Percentiles rank a stretch among this genome's conserved stretches.
phyloP scores from a whole-genome alignment of 139 green algal genomes.

The Coelastrella sp. region DNA sequence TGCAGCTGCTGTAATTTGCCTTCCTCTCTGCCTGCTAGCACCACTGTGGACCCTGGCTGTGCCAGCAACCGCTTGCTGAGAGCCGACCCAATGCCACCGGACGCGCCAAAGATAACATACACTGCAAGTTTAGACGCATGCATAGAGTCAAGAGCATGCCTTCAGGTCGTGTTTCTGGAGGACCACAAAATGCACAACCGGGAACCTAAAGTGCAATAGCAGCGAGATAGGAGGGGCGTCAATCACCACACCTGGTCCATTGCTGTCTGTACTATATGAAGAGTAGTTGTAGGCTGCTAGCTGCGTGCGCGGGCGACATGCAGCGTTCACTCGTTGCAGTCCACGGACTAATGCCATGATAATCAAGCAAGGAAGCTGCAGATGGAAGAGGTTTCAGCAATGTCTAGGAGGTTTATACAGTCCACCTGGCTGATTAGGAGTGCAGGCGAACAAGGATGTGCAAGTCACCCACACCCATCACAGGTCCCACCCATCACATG shows the following conservation, averaged over 20 bases:
- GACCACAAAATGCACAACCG: background rate
- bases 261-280: background rate
- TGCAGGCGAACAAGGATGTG: no score
- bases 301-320: background rate
- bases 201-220: background rate
- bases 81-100: slow-evolving; percentile 77
- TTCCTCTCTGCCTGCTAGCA: slow-evolving; percentile 65
- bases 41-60: slow-evolving; percentile 63
- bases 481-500: background rate
- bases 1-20: slow-evolving; percentile 62
- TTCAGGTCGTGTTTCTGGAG: background rate
- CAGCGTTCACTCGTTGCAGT: background rate
- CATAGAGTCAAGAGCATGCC: background rate
- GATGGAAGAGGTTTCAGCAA: no score
- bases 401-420: no score
- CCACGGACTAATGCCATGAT: slow-evolving; percentile 1
- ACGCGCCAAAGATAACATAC: slow-evolving; percentile 83
- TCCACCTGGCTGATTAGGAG: no score
- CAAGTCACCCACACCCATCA: no score
- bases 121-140: slow-evolving; percentile 54
- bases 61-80: slow-evolving; percentile 62
- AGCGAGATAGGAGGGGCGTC: background rate
- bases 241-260: background rate
- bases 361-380: no score
- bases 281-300: background rate